Evolutionary conservation across 2,329 filamentous ascomycete species (phyloP).

Genomic region (Cordyceps fumosorosea): DNA sequence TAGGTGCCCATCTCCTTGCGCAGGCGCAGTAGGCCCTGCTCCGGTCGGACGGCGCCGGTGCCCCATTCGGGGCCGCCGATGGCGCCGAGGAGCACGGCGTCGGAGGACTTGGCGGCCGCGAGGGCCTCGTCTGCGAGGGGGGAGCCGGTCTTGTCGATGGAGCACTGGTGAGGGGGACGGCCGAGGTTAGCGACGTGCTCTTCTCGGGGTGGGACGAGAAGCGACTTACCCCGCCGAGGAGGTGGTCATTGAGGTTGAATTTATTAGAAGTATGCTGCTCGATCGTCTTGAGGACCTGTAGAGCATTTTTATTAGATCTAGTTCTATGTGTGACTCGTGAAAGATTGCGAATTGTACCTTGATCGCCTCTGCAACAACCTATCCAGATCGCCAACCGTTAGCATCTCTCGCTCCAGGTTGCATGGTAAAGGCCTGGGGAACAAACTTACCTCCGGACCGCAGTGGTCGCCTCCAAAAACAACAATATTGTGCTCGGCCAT

Average conservation of each 20-base stretch:
- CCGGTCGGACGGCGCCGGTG: constrained; percentile 77
- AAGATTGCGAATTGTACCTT: constrained; percentile 51
- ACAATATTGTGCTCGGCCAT: constrained; percentile 74
- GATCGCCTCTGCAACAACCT: constrained; percentile 75
- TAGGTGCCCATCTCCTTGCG: constrained; percentile 92
- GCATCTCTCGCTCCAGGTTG: neutral
- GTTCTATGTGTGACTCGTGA: neutral
- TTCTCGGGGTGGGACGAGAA: neutral
- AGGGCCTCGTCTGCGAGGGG: constrained; percentile 81
- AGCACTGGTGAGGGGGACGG: constrained; percentile 51
- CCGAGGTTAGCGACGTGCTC: constrained; percentile 2
- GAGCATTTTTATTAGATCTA: no score
- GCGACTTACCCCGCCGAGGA: constrained; percentile 78
- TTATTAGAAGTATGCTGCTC: constrained; percentile 65
- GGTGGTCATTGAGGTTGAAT: constrained; percentile 86
- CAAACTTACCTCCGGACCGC: constrained; percentile 66
- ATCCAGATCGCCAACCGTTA: neutral
- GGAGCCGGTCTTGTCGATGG: constrained; percentile 73
- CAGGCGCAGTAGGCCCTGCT: constrained; percentile 84
- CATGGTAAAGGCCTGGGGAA: neutral
- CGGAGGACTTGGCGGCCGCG: constrained; percentile 71
- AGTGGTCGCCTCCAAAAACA: constrained; percentile 78
- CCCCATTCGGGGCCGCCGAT: constrained; percentile 98
- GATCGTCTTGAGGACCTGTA: constrained; percentile 69
- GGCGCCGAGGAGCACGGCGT: constrained; percentile 86